These are phyloP conservation scores for Hypholoma fasciculare DNA, from an alignment of 768 basidiomycete genomes.

Conservation along the genomic window DNA sequence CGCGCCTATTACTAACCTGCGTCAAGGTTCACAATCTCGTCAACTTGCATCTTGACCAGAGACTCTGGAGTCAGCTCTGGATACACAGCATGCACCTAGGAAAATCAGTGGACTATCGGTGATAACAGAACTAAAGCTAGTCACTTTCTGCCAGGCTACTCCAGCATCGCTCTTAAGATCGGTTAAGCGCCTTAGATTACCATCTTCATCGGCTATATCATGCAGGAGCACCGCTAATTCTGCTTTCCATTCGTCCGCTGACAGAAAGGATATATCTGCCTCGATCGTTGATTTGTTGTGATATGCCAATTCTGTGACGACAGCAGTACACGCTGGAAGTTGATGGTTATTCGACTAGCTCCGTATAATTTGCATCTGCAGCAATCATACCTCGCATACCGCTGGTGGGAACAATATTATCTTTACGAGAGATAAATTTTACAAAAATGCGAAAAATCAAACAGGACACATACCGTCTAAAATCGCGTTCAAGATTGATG, in stretches of 20 bases:
- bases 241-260: conserved; percentile 54
- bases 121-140: neutral
- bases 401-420: conserved; percentile 65
- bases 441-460: neutral
- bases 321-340: conserved; percentile 59
- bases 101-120: neutral
- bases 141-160: conserved; percentile 61
- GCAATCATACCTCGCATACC: conserved; percentile 55
- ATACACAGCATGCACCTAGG: conserved; percentile 62
- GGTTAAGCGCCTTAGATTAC: conserved; percentile 48
- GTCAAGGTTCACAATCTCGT: conserved; percentile 52
- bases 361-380: neutral
- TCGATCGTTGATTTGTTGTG: conserved; percentile 56
- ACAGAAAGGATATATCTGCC: conserved; percentile 60
- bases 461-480: conserved; percentile 45
- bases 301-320: conserved; percentile 61
- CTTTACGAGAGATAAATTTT: conserved; percentile 24
- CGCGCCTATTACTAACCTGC: conserved; percentile 31
- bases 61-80: conserved; percentile 49
- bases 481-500: conserved; percentile 60
- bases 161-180: conserved; percentile 62
- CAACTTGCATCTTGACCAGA: conserved; percentile 47
- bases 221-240: conserved; percentile 55
- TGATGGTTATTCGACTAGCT: neutral
- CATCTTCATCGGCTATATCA: conserved; percentile 62